Evolutionary conservation across 192 early-diverging fungal genomes (phyloP), one percentile per base, ranked within the genome.

Genomic region (Podila epigama): DNA sequence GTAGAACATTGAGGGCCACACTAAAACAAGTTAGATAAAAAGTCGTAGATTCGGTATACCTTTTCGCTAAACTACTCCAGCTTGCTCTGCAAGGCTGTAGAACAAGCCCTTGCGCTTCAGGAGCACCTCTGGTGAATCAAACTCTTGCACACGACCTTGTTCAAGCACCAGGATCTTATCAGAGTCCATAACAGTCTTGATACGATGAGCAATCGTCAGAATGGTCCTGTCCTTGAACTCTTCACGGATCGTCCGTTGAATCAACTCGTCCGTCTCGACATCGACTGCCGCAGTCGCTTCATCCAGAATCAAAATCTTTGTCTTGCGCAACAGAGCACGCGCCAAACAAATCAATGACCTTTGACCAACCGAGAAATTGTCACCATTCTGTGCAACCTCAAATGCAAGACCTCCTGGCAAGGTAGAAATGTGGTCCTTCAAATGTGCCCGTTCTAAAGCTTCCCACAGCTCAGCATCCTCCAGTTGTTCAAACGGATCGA

Each of bases 141-240:
- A 89, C 70, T 96, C 95, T 10, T 86, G 83, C 87, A 68, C 15
- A 82, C 56, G 28, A 83, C 81, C 35, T 48, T 63, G 20, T 70
- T 57, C 42, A 51, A 83, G 41, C 10, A 95, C 93, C 15, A 95
- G 58, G 15, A 97, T 90, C 25, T 88, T 82, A 83, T 97, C 95
- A 51, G 93, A 96, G 60, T 91, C 92, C 60, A 93, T 92, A 13
- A 97, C 88, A 1, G 95, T 95, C 63, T 89, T 86, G 57, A 96
- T 64, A 5, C 96, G 89, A 64, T 99, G 97, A 6, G 97, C 97
- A 71, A 99, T 94, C 66, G 90, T 92, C 36, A 99, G 67, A 54
- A 98, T 81, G 2, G 97, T 98, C 16, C 88, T 84, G 35, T 91
- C 82, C 22, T 81, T 82, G 80, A 96, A 93, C 64, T 89, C 84